These are phyloP conservation scores for Neurospora intermedia DNA, from an alignment of 495 filamentous ascomycete genomes.

Conservation along the genomic window DNA sequence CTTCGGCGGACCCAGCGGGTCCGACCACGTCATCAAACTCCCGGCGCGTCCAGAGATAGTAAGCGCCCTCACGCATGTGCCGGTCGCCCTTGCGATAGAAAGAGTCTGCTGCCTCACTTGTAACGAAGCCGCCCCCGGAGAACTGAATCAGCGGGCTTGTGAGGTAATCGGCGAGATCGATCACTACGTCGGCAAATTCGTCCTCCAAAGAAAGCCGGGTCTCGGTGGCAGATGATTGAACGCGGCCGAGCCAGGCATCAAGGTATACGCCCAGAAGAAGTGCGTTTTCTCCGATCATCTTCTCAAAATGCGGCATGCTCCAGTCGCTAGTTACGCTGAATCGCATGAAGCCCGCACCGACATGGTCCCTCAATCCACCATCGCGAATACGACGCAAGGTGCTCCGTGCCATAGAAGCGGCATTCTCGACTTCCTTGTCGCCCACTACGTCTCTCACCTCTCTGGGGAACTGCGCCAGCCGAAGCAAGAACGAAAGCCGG, in stretches of 20 bases:
- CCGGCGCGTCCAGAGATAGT: constrained; percentile 87
- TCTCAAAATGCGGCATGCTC: constrained; percentile 93
- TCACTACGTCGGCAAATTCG: constrained; percentile 69
- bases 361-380: constrained; percentile 84
- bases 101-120: constrained; percentile 91
- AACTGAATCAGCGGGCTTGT: constrained; percentile 55
- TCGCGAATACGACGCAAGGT: constrained; percentile 75
- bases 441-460: constrained; percentile 80
- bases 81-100: constrained; percentile 59
- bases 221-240: constrained; percentile 30
- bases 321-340: constrained; percentile 88
- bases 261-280: constrained; percentile 79
- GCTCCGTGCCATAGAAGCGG: constrained; percentile 67
- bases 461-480: constrained; percentile 58
- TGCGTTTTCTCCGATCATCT: constrained; percentile 95
- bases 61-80: constrained; percentile 88
- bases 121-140: constrained; percentile 67
- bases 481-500: constrained; percentile 74
- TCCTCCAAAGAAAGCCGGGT: constrained; percentile 6
- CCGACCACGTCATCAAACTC: constrained; percentile 75
- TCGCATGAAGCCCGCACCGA: constrained; percentile 78
- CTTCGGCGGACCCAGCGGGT: constrained; percentile 17
- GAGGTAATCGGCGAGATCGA: constrained; percentile 78
- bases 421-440: constrained; percentile 61
- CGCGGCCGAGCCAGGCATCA: constrained; percentile 71